Evolutionary conservation across 2,329 filamentous ascomycete genomes (phyloP).

Genomic region (Rhytidhysteron rufulum): DNA sequence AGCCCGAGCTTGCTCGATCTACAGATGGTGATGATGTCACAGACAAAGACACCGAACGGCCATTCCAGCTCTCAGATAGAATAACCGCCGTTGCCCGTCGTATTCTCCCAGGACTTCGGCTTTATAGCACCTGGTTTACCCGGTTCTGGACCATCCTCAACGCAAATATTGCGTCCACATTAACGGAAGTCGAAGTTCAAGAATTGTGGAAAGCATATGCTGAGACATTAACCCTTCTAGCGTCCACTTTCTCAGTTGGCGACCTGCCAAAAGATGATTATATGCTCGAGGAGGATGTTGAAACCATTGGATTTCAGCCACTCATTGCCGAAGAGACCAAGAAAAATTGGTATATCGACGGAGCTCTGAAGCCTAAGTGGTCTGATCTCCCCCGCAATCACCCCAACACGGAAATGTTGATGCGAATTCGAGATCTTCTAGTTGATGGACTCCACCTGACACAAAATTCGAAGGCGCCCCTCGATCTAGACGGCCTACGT

Average conservation of each 20-base stretch:
- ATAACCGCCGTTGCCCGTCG: slow-evolving; percentile 58
- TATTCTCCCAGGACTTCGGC: slow-evolving; percentile 60
- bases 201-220: slow-evolving; percentile 65
- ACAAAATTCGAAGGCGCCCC: slow-evolving; percentile 47
- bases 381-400: slow-evolving; percentile 54
- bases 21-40: slow-evolving; percentile 46
- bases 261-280: slow-evolving; percentile 57
- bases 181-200: slow-evolving; percentile 55
- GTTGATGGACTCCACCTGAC: slow-evolving; percentile 58
- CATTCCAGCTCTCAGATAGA: slow-evolving; percentile 43
- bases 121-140: slow-evolving; percentile 67
- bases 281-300: slow-evolving; percentile 65
- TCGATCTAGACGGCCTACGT: slow-evolving; percentile 45
- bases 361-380: slow-evolving; percentile 50
- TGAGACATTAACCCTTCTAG: slow-evolving; percentile 57
- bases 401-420: slow-evolving; percentile 63
- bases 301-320: slow-evolving; percentile 63
- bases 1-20: slow-evolving; percentile 63
- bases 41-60: slow-evolving; percentile 30
- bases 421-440: slow-evolving; percentile 60
- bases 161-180: slow-evolving; percentile 51
- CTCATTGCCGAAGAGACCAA: slow-evolving; percentile 49
- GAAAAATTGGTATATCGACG: slow-evolving; percentile 50
- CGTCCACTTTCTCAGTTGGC: slow-evolving; percentile 55
- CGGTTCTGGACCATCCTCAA: slow-evolving; percentile 53